Conservation (phyloP, 177 flowering plant species). For the Vitis hybrid region DNA sequence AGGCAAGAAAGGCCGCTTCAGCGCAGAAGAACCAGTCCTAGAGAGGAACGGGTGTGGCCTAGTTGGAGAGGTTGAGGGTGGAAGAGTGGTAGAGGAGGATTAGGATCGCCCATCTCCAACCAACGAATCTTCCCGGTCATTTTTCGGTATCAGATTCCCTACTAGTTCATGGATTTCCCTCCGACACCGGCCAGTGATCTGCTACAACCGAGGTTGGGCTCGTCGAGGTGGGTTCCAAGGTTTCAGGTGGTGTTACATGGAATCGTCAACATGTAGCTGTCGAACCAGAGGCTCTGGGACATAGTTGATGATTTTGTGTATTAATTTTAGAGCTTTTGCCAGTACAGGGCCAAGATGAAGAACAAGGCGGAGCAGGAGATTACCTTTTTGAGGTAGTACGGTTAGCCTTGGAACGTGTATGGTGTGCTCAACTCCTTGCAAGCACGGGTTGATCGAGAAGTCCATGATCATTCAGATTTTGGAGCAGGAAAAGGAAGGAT, state of each 20-base stretch:
- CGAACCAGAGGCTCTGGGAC: constrained; percentile 99
- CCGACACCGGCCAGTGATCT: constrained; percentile 12
- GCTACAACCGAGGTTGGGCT: constrained; percentile 3
- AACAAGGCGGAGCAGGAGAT: constrained; percentile 86
- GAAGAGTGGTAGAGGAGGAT: constrained; percentile 43
- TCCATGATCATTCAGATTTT: constrained; percentile 78
- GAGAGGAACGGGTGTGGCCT: constrained; percentile 71
- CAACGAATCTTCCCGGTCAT: neutral
- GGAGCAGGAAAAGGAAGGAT: constrained; percentile 89
- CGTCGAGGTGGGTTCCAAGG: constrained; percentile 1
- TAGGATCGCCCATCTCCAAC: constrained; percentile 2
- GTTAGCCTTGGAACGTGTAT: constrained; percentile 98
- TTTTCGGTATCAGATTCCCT: neutral
- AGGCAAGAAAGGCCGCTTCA: constrained; percentile 6
- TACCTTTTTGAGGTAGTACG: constrained; percentile 63
- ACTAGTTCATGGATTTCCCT: constrained; percentile 8
- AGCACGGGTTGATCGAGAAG: constrained; percentile 85
- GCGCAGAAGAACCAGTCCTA: constrained; percentile 39
- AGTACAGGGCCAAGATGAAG: constrained; percentile 97
- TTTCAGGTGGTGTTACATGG: constrained; percentile 78
- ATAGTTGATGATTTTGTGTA: constrained; percentile 99
- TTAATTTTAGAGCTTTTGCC: constrained; percentile 92
- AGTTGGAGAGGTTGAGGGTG: constrained; percentile 52
- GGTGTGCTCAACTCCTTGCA: constrained; percentile 94
- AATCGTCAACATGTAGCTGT: constrained; percentile 89